phyloP scores from a whole-genome alignment of 1,139 yeast genomes.

The Scheffersomyces titani region DNA sequence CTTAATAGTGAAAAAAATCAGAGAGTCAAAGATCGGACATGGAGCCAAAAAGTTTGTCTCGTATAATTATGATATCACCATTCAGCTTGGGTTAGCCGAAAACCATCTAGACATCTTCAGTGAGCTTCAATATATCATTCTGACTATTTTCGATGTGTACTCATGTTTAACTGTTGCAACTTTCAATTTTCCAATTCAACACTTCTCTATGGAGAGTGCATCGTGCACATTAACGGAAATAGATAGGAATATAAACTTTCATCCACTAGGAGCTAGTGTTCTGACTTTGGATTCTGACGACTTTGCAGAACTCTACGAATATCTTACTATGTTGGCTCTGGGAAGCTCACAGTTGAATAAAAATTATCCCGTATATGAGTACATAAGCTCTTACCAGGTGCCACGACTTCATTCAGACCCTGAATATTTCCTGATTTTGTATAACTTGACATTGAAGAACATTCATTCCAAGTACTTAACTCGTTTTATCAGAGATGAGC shows the following conservation, averaged over 20 bases:
- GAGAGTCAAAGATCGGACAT: slow-evolving; percentile 21
- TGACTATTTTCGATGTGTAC: not conserved
- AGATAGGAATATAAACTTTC: not conserved
- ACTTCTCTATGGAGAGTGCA: not conserved
- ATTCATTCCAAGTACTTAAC: not conserved
- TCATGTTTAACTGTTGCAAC: not conserved
- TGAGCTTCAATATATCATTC: not conserved
- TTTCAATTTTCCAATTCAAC: not conserved
- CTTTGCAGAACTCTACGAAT: slow-evolving; percentile 18
- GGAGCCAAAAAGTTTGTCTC: slow-evolving; percentile 18
- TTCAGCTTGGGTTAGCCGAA: slow-evolving; percentile 2
- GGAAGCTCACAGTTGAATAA: slow-evolving; percentile 16
- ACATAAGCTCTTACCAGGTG: slow-evolving; percentile 14
- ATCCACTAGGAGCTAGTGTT: not conserved
- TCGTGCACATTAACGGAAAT: not conserved
- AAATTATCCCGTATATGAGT: slow-evolving; percentile 10
- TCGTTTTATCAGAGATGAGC: not conserved
- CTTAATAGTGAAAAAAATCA: slow-evolving; percentile 11
- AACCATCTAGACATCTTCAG: not conserved
- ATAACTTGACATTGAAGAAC: not conserved
- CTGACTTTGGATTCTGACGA: not conserved
- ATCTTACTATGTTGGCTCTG: slow-evolving; percentile 16
- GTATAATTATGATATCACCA: slow-evolving; percentile 12
- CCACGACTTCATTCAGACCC: slow-evolving; percentile 10
- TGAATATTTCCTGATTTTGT: not conserved